These are phyloP conservation scores for Stemphylium beticola DNA, from an alignment of 2,329 filamentous ascomycete genomes.

Conservation along the genomic window DNA sequence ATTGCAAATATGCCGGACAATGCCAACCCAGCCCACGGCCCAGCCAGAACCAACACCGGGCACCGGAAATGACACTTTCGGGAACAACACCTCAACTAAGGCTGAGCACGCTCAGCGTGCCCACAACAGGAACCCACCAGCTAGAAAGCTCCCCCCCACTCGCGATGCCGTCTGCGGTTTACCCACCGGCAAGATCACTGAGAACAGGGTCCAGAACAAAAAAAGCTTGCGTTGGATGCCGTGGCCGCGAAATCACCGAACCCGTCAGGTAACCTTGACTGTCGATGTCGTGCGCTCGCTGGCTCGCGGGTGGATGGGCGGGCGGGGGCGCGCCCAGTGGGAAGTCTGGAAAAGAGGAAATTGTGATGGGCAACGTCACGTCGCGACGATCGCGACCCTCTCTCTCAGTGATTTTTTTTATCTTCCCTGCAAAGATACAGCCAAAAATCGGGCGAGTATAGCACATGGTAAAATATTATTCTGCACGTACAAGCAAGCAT, in stretches of 20 bases:
- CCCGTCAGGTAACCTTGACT: too few relatives aligned
- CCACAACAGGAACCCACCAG: not conserved
- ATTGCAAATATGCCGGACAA: too few relatives aligned
- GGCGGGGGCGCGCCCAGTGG: not conserved
- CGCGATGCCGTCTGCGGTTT: not conserved
- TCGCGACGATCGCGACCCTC: too few relatives aligned
- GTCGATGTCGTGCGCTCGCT: not conserved
- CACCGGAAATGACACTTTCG: not conserved
- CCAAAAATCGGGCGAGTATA: too few relatives aligned
- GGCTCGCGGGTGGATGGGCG: not conserved
- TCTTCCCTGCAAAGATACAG: too few relatives aligned
- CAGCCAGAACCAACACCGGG: not conserved
- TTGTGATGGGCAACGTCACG: too few relatives aligned
- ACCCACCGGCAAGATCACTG: too few relatives aligned
- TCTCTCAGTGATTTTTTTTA: too few relatives aligned
- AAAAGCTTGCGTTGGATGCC: not conserved
- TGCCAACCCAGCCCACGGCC: too few relatives aligned
- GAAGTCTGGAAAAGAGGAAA: too few relatives aligned
- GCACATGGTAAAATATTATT: too few relatives aligned
- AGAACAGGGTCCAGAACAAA: not conserved
- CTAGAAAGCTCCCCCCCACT: not conserved
- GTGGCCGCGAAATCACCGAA: slow-evolving; percentile 1
- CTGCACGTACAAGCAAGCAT: too few relatives aligned
- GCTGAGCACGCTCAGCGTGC: not conserved
- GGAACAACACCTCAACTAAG: not conserved